Conservation (phyloP, 768 basidiomycete genomes). For the Gymnopilus junonius region DNA sequence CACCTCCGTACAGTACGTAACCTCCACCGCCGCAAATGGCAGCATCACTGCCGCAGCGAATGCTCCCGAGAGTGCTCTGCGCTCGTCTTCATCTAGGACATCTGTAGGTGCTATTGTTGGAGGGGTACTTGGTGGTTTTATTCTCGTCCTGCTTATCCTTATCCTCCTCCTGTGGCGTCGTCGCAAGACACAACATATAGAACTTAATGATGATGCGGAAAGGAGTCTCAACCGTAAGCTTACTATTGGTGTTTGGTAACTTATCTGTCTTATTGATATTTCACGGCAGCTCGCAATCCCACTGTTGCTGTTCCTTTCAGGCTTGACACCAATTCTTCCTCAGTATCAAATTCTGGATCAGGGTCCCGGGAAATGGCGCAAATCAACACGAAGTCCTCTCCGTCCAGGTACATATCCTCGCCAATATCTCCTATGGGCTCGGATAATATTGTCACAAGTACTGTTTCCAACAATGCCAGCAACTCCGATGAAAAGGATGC, state of each 20-base stretch:
- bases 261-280: background rate
- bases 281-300: background rate
- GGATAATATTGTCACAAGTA: background rate
- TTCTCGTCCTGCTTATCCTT: constrained; percentile 2
- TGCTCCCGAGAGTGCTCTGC: background rate
- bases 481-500: background rate
- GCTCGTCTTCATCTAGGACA: background rate
- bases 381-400: background rate
- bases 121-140: background rate
- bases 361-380: background rate
- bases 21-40: background rate
- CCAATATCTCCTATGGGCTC: background rate
- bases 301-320: background rate
- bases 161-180: constrained; percentile 5
- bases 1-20: background rate
- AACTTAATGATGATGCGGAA: background rate
- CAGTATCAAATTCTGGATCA: background rate
- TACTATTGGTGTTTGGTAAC: background rate
- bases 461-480: background rate
- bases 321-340: background rate
- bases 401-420: background rate
- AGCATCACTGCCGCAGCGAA: background rate
- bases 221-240: background rate
- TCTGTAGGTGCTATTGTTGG: constrained; percentile 10
- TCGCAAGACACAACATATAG: background rate